These are phyloP conservation scores for Alnus rubra DNA, from an alignment of 306 rosid genomes.

Conservation along the genomic window DNA sequence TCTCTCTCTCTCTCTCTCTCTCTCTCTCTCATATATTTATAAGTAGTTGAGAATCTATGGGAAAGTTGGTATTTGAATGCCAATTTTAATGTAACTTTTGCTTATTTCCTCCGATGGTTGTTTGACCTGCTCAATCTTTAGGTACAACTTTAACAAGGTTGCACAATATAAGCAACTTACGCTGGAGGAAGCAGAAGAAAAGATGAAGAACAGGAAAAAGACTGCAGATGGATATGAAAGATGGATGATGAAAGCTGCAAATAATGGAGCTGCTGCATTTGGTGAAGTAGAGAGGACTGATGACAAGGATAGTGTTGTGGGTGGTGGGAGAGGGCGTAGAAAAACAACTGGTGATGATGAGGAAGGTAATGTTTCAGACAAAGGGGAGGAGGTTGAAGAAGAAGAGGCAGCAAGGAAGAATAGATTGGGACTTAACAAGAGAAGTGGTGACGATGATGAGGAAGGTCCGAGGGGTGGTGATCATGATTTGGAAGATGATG, in stretches of 20 bases:
- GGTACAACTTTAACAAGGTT: constrained; percentile 97
- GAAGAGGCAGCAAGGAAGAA: constrained; percentile 75
- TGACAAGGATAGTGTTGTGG: constrained; percentile 63
- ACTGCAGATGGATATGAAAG: constrained; percentile 98
- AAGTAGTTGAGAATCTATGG: background rate
- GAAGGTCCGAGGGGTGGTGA: constrained; percentile 79
- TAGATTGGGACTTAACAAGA: constrained; percentile 69
- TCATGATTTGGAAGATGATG: constrained; percentile 80
- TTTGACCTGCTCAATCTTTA: constrained; percentile 36
- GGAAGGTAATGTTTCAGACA: constrained; percentile 84
- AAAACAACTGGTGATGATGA: constrained; percentile 57
- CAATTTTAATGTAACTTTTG: background rate
- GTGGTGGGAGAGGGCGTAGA: constrained; percentile 64
- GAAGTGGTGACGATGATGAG: constrained; percentile 72
- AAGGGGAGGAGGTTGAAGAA: constrained; percentile 90
- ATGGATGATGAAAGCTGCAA: constrained; percentile 99
- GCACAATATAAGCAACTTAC: constrained; percentile 94
- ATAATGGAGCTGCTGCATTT: constrained; percentile 78
- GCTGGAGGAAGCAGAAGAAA: constrained; percentile 98
- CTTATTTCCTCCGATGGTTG: background rate
- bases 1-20: too few relatives aligned
- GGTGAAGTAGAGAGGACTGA: constrained; percentile 75
- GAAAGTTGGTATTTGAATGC: background rate
- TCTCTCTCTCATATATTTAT: too few relatives aligned
- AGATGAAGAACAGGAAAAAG: constrained; percentile 89